Percentiles rank a stretch among this genome's conserved stretches.
phyloP scores from a whole-genome alignment of 202 grass and related monocot genomes.

The Panicum virgatum region DNA sequence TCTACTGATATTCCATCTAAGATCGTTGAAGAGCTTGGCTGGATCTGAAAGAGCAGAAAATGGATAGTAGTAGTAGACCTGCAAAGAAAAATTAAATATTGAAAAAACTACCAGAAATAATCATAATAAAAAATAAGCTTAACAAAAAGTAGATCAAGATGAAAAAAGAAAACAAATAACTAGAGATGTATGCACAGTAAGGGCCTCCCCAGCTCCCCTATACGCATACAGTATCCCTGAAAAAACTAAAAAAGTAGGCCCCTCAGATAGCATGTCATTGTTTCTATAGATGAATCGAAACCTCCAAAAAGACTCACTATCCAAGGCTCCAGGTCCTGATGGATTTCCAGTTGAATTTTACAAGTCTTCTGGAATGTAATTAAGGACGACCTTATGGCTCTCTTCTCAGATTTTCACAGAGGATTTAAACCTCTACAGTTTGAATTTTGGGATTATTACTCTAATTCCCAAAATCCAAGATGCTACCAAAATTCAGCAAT shows the following conservation, averaged over 20 bases:
- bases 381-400: no score
- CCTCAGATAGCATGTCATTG: background rate
- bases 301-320: background rate
- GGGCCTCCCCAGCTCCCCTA: background rate
- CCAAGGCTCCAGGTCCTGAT: no score
- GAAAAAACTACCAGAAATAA: slow-evolving; percentile 1
- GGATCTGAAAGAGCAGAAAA: slow-evolving; percentile 88
- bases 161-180: background rate
- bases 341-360: no score
- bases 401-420: no score
- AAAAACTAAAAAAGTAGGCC: background rate
- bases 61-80: slow-evolving; percentile 95
- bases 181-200: background rate
- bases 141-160: background rate
- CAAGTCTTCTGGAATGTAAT: no score
- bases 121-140: background rate
- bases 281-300: background rate
- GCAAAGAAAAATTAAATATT: slow-evolving; percentile 35
- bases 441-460: no score
- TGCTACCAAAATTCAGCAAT: no score
- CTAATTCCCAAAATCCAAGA: no score
- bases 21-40: slow-evolving; percentile 87
- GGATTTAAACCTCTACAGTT: no score
- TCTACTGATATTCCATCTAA: slow-evolving; percentile 92
- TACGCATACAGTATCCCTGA: background rate